Evolutionary conservation across 2,329 filamentous ascomycete genomes (phyloP).

Genomic region (Fusarium ramigenum): DNA sequence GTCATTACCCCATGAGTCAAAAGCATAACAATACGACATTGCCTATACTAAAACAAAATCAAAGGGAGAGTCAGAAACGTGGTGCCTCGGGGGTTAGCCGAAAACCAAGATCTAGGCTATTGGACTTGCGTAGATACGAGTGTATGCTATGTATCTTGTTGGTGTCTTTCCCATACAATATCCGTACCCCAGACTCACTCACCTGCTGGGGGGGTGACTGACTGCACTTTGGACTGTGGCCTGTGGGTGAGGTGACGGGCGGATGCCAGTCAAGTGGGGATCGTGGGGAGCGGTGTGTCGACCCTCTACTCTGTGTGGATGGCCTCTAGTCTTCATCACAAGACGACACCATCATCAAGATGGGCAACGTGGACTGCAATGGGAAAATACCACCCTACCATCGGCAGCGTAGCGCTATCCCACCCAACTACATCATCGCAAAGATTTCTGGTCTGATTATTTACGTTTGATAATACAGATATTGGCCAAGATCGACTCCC

Average conservation of each 20-base stretch:
- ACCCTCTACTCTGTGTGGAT: slow-evolving; percentile 32
- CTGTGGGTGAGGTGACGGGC: slow-evolving; percentile 7
- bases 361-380: slow-evolving; percentile 28
- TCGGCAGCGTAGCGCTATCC: slow-evolving; percentile 13
- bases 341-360: slow-evolving; percentile 20
- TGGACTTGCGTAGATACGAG: neutral
- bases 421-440: slow-evolving; percentile 27
- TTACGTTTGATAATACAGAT: slow-evolving; percentile 22
- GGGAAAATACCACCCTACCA: slow-evolving; percentile 24
- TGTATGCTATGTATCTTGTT: neutral
- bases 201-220: slow-evolving; percentile 1
- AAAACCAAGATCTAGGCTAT: slow-evolving; percentile 19
- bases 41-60: neutral
- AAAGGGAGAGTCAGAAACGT: neutral
- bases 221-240: neutral
- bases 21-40: neutral
- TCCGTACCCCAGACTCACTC: slow-evolving; percentile 32
- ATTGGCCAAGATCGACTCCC: slow-evolving; percentile 1
- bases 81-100: slow-evolving; percentile 39
- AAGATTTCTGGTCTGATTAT: neutral
- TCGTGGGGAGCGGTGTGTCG: slow-evolving; percentile 43
- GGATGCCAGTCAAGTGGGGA: slow-evolving; percentile 25
- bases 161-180: neutral
- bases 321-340: slow-evolving; percentile 27
- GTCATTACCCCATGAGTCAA: slow-evolving; percentile 8